These are phyloP conservation scores for Elymus sibiricus DNA, from an alignment of 176 grass and related monocot genomes.

Conservation along the genomic window DNA sequence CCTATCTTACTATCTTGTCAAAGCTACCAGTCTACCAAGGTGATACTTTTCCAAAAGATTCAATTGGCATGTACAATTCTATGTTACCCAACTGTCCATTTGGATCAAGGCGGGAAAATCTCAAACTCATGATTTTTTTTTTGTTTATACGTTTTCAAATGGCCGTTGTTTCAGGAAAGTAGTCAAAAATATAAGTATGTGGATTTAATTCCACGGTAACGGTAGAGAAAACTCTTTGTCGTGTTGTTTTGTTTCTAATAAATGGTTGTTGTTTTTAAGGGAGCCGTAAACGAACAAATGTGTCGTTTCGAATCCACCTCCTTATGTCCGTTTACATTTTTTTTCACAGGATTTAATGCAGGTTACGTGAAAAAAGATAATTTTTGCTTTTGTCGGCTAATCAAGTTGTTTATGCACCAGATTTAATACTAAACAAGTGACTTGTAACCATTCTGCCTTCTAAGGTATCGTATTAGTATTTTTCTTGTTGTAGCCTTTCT, in stretches of 20 bases:
- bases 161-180: not conserved
- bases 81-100: not conserved
- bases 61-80: not conserved
- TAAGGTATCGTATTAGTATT: not conserved
- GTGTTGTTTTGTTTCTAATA: not conserved
- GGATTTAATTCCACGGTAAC: not conserved
- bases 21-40: not conserved
- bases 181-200: no score
- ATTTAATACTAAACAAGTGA: not conserved
- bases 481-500: not conserved
- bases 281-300: not conserved
- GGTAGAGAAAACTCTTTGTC: not conserved
- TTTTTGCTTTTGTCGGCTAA: not conserved
- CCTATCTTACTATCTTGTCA: not conserved
- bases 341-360: not conserved
- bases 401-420: slow-evolving; percentile 1
- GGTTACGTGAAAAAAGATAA: not conserved
- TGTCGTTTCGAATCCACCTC: not conserved
- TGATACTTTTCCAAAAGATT: not conserved
- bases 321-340: not conserved
- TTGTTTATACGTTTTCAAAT: not conserved
- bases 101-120: not conserved
- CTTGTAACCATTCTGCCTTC: not conserved
- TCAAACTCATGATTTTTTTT: not conserved
- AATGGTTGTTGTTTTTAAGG: not conserved